Evolutionary conservation across 257 asterid genomes (phyloP).

Genomic region (Nicotiana noctiflora): DNA sequence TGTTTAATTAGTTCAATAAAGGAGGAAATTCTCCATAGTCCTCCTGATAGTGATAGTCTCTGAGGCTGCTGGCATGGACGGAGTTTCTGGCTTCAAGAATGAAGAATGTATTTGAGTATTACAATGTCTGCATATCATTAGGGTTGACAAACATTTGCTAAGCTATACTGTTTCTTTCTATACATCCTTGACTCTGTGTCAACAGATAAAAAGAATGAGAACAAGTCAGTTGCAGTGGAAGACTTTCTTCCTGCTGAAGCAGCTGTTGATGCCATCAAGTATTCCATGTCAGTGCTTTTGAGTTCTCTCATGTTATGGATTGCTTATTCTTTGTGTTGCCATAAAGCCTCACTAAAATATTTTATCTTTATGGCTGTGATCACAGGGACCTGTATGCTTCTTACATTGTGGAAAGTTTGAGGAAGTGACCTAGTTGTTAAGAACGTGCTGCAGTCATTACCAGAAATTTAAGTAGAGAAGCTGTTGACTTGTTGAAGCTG

Average conservation of each 20-base stretch:
- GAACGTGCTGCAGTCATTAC: background rate
- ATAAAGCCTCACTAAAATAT: background rate
- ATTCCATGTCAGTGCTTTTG: slow-evolving; percentile 58
- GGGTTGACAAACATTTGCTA: background rate
- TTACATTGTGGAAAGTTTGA: slow-evolving; percentile 72
- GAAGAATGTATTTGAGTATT: background rate
- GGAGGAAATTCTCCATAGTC: background rate
- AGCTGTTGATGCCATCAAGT: slow-evolving; percentile 58
- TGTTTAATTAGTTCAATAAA: background rate
- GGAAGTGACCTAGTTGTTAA: slow-evolving; percentile 41
- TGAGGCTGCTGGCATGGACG: background rate
- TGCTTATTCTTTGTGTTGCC: background rate
- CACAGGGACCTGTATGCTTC: slow-evolving; percentile 82
- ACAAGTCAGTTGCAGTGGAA: slow-evolving; percentile 77
- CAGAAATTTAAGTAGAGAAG: background rate
- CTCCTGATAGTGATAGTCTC: background rate
- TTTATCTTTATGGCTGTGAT: slow-evolving; percentile 9
- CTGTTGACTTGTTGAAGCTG: background rate
- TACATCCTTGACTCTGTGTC: slow-evolving; percentile 28
- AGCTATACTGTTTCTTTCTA: background rate
- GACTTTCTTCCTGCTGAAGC: slow-evolving; percentile 72
- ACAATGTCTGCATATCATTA: background rate
- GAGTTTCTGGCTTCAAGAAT: no score
- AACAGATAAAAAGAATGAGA: slow-evolving; percentile 82
- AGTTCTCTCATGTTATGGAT: background rate